Evolutionary conservation across 2,329 filamentous ascomycete species (phyloP), one percentile per base, ranked within the genome.

Genomic region (Macrophomina phaseolina): DNA sequence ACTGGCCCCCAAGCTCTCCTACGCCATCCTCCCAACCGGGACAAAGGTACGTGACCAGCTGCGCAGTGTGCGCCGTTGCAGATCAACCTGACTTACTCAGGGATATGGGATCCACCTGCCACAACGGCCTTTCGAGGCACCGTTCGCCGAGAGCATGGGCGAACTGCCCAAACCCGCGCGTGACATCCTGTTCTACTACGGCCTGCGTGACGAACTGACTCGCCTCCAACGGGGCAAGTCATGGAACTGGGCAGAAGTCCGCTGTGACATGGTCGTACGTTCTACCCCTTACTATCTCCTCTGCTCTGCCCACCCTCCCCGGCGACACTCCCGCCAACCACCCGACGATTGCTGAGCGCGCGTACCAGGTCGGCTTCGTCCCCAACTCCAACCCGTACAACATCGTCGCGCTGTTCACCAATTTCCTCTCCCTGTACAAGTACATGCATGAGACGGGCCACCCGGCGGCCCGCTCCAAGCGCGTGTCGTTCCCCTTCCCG

Each of bases 1-100:
- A 4, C 66, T 78, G 2, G 75, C 73, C 9, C 67, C 71, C 0
- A 71, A 71, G 3, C 69, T 80, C 18, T 56, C 71, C 42, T 78
- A 75, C 60, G 69, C 79, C 40, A 70, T 75, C 7, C 76, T 76
- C 40, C 71, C 75, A 4, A 76, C 76, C 4, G 78, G 76, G 11
- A 74, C 76, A 12, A 75, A 74, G 36, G 70, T 71, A 4, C 73
- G 75, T 2, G n/a, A 8, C 34, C 5, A 32, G 7, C 4, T 73
- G 36, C 4, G 36, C 36, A 8, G 1, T 12, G 11, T 38, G 36
- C 76, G 30, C 28, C 42, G 42, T 9, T 14, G 16, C 16, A 45
- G 42, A 48, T 45, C 42, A 3, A 9, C 42, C 42, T 45, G 16
- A 45, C 42, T 2, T 45, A 45, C 42, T 49, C 32, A 67, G 67